Evolutionary conservation across 164 flowering plant genomes (phyloP), one percentile per base, ranked within the genome.

Genomic region (Kingdonia uniflora): DNA sequence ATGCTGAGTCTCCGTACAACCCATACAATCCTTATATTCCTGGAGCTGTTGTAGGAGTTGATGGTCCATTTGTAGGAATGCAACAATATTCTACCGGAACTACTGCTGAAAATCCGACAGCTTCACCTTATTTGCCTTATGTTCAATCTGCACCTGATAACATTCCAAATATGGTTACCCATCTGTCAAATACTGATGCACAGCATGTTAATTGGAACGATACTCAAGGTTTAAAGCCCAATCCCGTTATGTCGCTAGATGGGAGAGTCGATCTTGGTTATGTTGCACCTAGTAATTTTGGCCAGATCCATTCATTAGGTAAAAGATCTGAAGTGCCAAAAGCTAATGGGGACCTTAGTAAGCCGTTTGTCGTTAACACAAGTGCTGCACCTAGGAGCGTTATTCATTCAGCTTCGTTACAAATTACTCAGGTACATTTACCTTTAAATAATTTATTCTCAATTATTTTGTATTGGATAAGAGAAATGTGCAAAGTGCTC

Each of bases 1-100:
- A 80, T 74, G 78, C 82, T 69, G 82, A 86, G 65, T 76, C 95
- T 58, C 80, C 84, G 44, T 89, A 77, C 71, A 86, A 86, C 68
- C 95, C 95, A 45, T 86, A 77, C 69, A 84, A 89, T 58, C 95
- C 95, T 57, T 89, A 77, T 62, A 77, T 86, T 67, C 95, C 95
- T 65, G 94, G 90, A 63, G 84, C 94, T 56, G 44, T 76, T 65
- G 52, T 82, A 7, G 90, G 85, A 65, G 74, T 68, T 49, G 87
- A 86, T 64, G 76, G 79, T 58, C 65, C 80, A 24, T 65, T 55
- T 72, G 62, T 67, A 41, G 89, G 80, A 52, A 57, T 83, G 13
- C 92, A 78, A 57, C 87, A 76, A 25, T 78, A 72, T 61, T 82
- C 79, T 52, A 3, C 81, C 1, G 42, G 76, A 13, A 76, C 83